Conservation (phyloP, 179 eudicot species). For the Beta corolliflora region DNA sequence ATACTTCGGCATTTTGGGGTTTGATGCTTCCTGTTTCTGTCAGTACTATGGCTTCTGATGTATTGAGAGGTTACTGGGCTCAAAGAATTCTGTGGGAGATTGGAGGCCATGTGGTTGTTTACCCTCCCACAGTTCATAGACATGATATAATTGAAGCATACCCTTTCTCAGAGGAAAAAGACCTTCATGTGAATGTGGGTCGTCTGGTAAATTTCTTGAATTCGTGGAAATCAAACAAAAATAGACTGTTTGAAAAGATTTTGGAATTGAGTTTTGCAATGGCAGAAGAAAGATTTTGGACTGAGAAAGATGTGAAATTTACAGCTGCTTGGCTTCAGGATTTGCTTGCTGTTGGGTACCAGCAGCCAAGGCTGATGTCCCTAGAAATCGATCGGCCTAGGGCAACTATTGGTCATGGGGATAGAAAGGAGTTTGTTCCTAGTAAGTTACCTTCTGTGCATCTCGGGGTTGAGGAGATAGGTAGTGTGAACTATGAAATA, state of each 20-base stretch:
- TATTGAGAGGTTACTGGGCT: conserved; percentile 88
- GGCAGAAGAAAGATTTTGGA: conserved; percentile 98
- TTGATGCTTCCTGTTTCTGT: conserved; percentile 96
- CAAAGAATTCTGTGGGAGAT: conserved; percentile 94
- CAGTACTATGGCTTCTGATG: conserved; percentile 94
- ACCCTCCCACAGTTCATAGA: conserved; percentile 90
- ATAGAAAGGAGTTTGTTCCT: conserved; percentile 81
- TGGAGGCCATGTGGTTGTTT: conserved; percentile 83
- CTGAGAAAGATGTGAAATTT: conserved; percentile 77
- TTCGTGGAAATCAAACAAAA: conserved; percentile 71
- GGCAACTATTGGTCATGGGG: conserved; percentile 80
- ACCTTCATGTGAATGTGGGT: conserved; percentile 95
- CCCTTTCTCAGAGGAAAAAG: conserved; percentile 94
- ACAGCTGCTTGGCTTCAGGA: conserved; percentile 97
- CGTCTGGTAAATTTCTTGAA: conserved; percentile 67
- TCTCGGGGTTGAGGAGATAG: conserved; percentile 88
- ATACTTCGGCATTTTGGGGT: conserved; percentile 89
- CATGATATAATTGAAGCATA: conserved; percentile 65
- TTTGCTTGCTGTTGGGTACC: conserved; percentile 80
- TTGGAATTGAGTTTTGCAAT: conserved; percentile 78
- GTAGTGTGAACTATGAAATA: conserved; percentile 84
- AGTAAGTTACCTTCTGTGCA: conserved; percentile 85
- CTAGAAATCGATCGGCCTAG: conserved; percentile 65
- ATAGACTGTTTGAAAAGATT: conserved; percentile 69
- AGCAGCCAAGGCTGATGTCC: conserved; percentile 87